These are phyloP conservation scores for Cyclotella choctawhatcheeana DNA, from an alignment of 108 stramenopile genomes.

Conservation along the genomic window DNA sequence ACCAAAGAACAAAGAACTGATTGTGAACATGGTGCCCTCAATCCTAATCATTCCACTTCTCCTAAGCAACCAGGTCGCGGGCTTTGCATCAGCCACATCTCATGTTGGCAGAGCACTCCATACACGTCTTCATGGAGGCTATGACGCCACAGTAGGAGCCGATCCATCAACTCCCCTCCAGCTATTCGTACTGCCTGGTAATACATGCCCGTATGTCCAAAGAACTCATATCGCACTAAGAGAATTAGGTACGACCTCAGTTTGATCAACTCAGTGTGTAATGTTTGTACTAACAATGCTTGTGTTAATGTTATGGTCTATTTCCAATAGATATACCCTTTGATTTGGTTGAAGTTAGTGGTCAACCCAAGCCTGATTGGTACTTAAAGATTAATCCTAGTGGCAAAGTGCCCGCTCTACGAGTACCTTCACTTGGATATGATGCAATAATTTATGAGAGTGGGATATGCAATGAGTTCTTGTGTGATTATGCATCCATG, in stretches of 20 bases:
- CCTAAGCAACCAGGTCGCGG: not conserved
- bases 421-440: conserved; percentile 37
- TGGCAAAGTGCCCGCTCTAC: conserved; percentile 55
- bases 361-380: conserved; percentile 44
- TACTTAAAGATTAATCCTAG: conserved; percentile 55
- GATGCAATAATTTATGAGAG: conserved; percentile 50
- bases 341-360: conserved; percentile 47
- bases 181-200: conserved; percentile 47
- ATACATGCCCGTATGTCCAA: conserved; percentile 56
- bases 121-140: conserved; percentile 23
- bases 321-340: conserved; percentile 49
- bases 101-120: not conserved
- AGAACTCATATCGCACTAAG: conserved; percentile 48
- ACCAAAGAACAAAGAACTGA: not conserved
- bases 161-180: conserved; percentile 40
- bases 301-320: no score
- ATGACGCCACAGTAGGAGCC: conserved; percentile 34
- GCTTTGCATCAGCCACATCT: not conserved
- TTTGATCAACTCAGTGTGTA: no score
- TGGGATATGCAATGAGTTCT: conserved; percentile 58
- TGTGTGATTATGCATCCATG: conserved; percentile 47
- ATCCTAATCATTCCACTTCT: not conserved
- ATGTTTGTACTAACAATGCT: no score
- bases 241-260: no score
- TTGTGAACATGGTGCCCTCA: not conserved